Evolutionary conservation across 2,329 filamentous ascomycete species (phyloP).

Genomic region (Beauveria pseudobassiana): DNA sequence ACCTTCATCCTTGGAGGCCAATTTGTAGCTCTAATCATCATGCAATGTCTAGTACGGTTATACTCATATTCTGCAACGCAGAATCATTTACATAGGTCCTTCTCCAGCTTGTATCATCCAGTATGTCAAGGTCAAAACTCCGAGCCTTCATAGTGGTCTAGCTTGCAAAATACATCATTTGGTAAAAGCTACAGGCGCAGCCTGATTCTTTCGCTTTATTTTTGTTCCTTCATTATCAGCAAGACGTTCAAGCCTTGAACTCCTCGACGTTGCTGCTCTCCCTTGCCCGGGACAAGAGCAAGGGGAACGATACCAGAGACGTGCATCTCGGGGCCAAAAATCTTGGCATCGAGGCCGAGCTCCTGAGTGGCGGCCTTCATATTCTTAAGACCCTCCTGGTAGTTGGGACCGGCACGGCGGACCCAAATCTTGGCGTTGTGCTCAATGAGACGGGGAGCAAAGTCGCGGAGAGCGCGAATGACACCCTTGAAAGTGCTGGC

Average conservation of each 20-base stretch:
- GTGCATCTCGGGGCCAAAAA: constrained; percentile 77
- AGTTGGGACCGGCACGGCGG: constrained; percentile 80
- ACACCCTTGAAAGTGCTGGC: constrained; percentile 99
- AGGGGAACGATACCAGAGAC: constrained; percentile 94
- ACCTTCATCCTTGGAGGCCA: too few species aligned
- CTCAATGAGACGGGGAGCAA: constrained; percentile 76
- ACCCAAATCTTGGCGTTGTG: constrained; percentile 99
- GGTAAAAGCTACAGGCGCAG: constrained; percentile 12
- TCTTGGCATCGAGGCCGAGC: constrained; percentile 67
- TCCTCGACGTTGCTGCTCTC: constrained; percentile 54
- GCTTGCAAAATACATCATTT: constrained; percentile 28
- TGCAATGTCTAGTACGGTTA: constrained; percentile 11
- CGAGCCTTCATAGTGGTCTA: constrained; percentile 22
- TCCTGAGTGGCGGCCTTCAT: constrained; percentile 96
- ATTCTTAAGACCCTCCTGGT: constrained; percentile 99
- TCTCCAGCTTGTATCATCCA: constrained; percentile 8
- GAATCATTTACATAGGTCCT: constrained; percentile 9
- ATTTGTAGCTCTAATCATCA: neutral
- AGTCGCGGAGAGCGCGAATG: constrained; percentile 90
- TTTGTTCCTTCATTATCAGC: neutral
- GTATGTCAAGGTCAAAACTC: constrained; percentile 13
- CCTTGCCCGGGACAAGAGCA: constrained; percentile 63
- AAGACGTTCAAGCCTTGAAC: constrained; percentile 44
- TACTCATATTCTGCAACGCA: constrained; percentile 9
- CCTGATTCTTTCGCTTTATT: neutral